These are phyloP conservation scores for Cercospora sp. DNA, from an alignment of 2,329 filamentous ascomycete species.

Conservation along the genomic window DNA sequence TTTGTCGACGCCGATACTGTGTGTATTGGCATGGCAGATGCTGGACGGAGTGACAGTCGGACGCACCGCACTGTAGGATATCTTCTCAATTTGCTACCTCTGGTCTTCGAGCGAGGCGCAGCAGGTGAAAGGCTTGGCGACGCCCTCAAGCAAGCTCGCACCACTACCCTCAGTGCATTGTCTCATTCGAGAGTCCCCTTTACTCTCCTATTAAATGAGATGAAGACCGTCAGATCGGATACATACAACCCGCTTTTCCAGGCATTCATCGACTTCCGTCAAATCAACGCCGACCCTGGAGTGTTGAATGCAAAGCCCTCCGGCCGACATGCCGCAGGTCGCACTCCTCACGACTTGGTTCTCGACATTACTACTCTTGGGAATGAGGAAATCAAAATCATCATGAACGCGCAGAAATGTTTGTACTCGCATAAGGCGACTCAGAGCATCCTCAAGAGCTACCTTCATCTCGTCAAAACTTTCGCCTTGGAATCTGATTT, in stretches of 20 bases:
- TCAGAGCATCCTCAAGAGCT: background rate
- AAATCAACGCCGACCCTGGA: background rate
- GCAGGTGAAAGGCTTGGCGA: background rate
- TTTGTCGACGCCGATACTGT: background rate
- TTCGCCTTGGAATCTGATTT: background rate
- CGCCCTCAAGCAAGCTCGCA: background rate
- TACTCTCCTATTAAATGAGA: background rate
- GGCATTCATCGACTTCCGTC: background rate
- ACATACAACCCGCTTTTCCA: background rate
- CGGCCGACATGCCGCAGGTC: background rate
- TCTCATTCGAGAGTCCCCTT: background rate
- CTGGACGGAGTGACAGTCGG: background rate
- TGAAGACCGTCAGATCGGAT: background rate
- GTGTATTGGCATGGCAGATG: background rate
- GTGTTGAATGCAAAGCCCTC: background rate
- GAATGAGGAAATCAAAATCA: background rate
- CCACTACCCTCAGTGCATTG: background rate
- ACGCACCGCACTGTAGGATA: background rate
- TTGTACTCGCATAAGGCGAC: slow-evolving; percentile 4
- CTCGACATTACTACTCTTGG: background rate
- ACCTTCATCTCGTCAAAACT: slow-evolving; percentile 4
- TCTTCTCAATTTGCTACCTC: background rate
- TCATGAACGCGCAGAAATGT: background rate
- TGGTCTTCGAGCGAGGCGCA: background rate
- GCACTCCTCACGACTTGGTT: background rate